Evolutionary conservation across 208 protist species (phyloP), one percentile per base, ranked within the genome.

Genomic region (Acanthamoeba healyi): DNA sequence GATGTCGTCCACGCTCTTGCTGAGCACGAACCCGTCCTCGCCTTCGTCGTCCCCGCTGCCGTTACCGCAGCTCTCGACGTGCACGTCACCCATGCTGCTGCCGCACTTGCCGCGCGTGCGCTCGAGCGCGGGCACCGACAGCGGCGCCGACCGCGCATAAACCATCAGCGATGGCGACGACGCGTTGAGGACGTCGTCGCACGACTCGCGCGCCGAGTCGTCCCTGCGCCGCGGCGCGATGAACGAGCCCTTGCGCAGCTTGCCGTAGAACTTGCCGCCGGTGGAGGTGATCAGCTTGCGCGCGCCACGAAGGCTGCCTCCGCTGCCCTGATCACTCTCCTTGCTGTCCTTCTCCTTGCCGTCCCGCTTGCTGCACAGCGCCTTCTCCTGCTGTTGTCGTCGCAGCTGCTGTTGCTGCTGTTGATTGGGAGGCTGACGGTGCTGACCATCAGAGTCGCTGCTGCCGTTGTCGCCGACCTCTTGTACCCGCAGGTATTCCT

Each of bases 161-260:
- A 12, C 19, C 19, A 22, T 22, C 56, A 22, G 15, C 56, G 56
- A 12, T 15, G 46, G 14, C 46, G 46, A 51, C 46, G 46, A 15
- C 46, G 46, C 10, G 14, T 19, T 51, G 0, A 51, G 17, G 14
- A 15, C 46, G 46, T 51, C 46, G 46, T 10, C 46, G 46, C 14
- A 15, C 5, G 14, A 15, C 14, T 15, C 46, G 46, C 46, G 46
- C 65, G 36, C 36, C n/a, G 29, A 10, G 1, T 34, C 65, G 65
- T 22, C 15, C 56, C n/a, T 63, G 56, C 56, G 56, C 19, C 26
- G 15, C 15, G 26, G 56, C 15, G 56, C 36, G 36, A 74, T 74
- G n/a, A 74, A 74, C 29, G 65, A 74, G 65, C 65, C 65, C 65
- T 74, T 74, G n/a, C 65, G 65, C 65, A 74, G 65, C 65, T 74